Evolutionary conservation across 768 basidiomycete genomes (phyloP), one percentile per base, ranked within the genome.

Genomic region (Boletales sp.): DNA sequence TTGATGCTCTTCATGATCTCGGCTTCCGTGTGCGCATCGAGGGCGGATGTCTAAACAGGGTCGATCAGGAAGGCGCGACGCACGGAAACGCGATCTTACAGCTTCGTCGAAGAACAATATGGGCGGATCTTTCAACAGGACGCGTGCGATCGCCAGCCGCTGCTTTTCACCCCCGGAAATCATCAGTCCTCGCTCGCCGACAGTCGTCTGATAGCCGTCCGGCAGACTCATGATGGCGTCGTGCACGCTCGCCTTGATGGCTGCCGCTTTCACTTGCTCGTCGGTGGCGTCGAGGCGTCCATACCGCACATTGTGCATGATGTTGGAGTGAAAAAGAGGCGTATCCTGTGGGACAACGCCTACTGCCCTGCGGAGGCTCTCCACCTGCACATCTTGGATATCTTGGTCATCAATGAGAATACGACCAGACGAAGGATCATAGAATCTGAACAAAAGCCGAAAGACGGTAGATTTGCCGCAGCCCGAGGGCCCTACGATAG

Each of bases 111-210:
- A 99, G 74, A 98, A 97, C 60, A 98, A 62, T 59, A 98, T 97
- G 12, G 88, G 86, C 0, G 96, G 94, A 66, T 99, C 88, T 72
- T 98, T 97, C 43, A 98, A 70, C 59, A 99, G 69, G 32, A 94
- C 84, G 21, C 96, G 75, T 19, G 96, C 96, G 15, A 99, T 90
- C 3, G 96, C 96, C 58, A 99, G 70, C 44, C 96, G 72, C 74
- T 99, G 96, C 70, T 99, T 99, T 78, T 99, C 96, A 2, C 96
- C 96, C 0, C 96, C 96, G 34, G 91, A 94, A 42, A 99, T 91
- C 96, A 99, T 99, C 64, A 97, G 67, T 5, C 96, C 96, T 36
- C 96, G 73, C 70, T 99, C 96, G 1, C 96, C 96, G 19, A 99
- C 96, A 60, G 87, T 87, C 2, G 96, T 98, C 36, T 70, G 61